Percentiles rank a stretch among this genome's conserved stretches.
These are phyloP conservation scores for Endoconidiophora laricicola DNA, from an alignment of 2,329 filamentous ascomycete genomes.

Conservation along the genomic window DNA sequence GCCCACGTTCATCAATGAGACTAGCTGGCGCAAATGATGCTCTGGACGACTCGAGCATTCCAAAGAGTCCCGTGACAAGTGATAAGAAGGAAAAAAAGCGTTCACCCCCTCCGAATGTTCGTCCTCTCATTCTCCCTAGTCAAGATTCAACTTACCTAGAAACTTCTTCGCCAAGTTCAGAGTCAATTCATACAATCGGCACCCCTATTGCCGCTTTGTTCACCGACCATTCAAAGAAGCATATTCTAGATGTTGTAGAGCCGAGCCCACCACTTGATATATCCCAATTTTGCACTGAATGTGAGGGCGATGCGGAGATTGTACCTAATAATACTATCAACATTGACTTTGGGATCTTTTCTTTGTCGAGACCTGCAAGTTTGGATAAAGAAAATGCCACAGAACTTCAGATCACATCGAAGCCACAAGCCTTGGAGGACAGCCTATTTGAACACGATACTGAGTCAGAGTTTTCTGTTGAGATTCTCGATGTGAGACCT, in stretches of 20 bases:
- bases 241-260: background rate
- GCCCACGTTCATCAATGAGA: conserved; percentile 18
- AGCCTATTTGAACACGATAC: conserved; percentile 28
- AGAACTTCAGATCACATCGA: conserved; percentile 29
- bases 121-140: conserved; percentile 6
- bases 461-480: conserved; percentile 16
- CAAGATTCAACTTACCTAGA: background rate
- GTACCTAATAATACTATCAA: background rate
- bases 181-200: no score
- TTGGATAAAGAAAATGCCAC: conserved; percentile 15
- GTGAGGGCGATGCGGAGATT: background rate
- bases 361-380: conserved; percentile 16
- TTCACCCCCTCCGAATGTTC: conserved; percentile 10
- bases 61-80: no score
- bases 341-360: conserved; percentile 20
- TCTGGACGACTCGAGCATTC: background rate
- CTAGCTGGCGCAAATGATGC: conserved; percentile 14
- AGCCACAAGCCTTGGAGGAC: conserved; percentile 31
- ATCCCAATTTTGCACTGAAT: background rate
- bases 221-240: background rate
- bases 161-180: no score
- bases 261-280: background rate
- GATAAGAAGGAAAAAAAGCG: no score
- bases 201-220: conserved; percentile 6
- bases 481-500: conserved; percentile 25